These are phyloP conservation scores for Cornus kousa DNA, from an alignment of 148 eudicot genomes.

Conservation along the genomic window DNA sequence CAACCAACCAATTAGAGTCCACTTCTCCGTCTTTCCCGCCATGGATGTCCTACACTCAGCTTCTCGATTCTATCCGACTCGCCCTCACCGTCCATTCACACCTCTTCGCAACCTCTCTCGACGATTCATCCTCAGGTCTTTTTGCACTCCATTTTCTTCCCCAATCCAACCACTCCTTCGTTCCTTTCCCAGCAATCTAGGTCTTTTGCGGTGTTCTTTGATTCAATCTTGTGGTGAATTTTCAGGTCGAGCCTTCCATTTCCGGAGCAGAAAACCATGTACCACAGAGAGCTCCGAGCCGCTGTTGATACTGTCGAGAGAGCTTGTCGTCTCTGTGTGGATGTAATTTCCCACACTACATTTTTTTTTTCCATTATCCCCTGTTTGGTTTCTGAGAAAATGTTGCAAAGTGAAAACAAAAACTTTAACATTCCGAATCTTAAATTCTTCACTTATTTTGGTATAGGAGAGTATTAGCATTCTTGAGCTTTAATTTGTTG, in stretches of 20 bases:
- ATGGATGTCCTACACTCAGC: slow-evolving; percentile 49
- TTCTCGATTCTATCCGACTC: slow-evolving; percentile 18
- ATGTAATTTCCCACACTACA: slow-evolving; percentile 37
- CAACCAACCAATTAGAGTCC: not conserved
- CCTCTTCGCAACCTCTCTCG: slow-evolving; percentile 29
- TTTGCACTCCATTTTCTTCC: not conserved
- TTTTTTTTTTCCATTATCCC: slow-evolving; percentile 1
- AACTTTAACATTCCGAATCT: not conserved
- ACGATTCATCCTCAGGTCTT: slow-evolving; percentile 40
- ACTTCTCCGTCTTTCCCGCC: slow-evolving; percentile 17
- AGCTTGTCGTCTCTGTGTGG: slow-evolving; percentile 83
- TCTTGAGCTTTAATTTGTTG: too few relatives aligned
- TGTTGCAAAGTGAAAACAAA: not conserved
- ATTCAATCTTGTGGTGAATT: not conserved
- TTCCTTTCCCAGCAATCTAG: slow-evolving; percentile 7
- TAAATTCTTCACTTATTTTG: too few relatives aligned
- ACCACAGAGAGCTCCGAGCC: slow-evolving; percentile 67
- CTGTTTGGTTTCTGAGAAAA: not conserved
- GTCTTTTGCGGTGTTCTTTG: slow-evolving; percentile 7
- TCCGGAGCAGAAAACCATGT: slow-evolving; percentile 56
- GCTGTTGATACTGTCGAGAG: slow-evolving; percentile 78
- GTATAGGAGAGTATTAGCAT: too few relatives aligned
- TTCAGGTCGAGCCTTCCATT: slow-evolving; percentile 67
- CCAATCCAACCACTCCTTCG: not conserved
- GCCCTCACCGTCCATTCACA: slow-evolving; percentile 19